Evolutionary conservation across 2,329 filamentous ascomycete species (phyloP).

Genomic region (Colletotrichum phormii): DNA sequence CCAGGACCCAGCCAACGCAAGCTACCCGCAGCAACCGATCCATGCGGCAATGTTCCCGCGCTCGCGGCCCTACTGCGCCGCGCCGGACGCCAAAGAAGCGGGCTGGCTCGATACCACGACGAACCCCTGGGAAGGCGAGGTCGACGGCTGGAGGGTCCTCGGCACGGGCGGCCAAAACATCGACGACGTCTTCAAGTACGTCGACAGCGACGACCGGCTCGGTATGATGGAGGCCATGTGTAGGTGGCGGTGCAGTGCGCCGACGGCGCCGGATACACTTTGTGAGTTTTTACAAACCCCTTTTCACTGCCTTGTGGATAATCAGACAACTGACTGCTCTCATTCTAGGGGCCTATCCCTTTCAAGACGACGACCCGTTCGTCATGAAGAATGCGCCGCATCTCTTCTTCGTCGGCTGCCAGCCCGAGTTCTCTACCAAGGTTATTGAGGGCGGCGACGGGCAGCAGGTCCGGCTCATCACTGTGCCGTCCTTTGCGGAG

Average conservation of each 20-base stretch:
- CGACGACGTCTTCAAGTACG: slow-evolving; percentile 92
- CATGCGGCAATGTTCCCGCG: slow-evolving; percentile 91
- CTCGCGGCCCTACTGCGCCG: slow-evolving; percentile 78
- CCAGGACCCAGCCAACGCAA: slow-evolving; percentile 87
- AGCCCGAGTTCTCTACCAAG: slow-evolving; percentile 80
- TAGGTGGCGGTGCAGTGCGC: slow-evolving; percentile 89
- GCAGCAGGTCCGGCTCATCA: slow-evolving; percentile 81
- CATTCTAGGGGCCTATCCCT: slow-evolving; percentile 88
- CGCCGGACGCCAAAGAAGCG: slow-evolving; percentile 54
- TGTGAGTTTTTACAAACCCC: slow-evolving; percentile 70
- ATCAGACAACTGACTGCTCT: neutral
- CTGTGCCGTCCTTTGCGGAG: slow-evolving; percentile 83
- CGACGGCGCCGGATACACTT: slow-evolving; percentile 94
- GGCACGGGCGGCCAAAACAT: slow-evolving; percentile 93
- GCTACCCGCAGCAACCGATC: slow-evolving; percentile 91
- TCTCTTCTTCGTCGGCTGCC: slow-evolving; percentile 89
- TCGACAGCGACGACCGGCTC: slow-evolving; percentile 80
- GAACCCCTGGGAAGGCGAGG: slow-evolving; percentile 91
- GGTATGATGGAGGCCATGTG: slow-evolving; percentile 96
- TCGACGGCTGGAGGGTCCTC: slow-evolving; percentile 90
- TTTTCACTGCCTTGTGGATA: slow-evolving; percentile 13
- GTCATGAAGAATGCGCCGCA: slow-evolving; percentile 88
- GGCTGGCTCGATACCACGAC: slow-evolving; percentile 91
- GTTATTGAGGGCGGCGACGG: slow-evolving; percentile 74
- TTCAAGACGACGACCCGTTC: slow-evolving; percentile 93